Percentiles rank a stretch among this genome's conserved stretches.
phyloP scores from a whole-genome alignment of 2,329 filamentous ascomycete species.

The Fusarium decemcellulare region DNA sequence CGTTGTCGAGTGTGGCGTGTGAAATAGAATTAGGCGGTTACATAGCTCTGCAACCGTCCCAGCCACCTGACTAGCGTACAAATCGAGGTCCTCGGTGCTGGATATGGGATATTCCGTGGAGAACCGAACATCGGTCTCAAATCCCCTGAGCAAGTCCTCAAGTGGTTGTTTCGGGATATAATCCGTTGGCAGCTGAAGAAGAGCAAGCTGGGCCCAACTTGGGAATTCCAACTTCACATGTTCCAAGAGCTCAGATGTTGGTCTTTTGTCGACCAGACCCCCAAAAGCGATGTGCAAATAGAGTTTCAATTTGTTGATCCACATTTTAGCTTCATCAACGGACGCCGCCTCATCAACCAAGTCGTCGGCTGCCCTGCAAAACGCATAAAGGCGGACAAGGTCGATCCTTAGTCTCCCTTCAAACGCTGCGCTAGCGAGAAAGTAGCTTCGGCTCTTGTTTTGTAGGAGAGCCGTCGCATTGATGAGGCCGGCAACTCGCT shows the following conservation, averaged over 20 bases:
- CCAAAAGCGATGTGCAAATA: slow-evolving; percentile 66
- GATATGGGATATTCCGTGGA: slow-evolving; percentile 66
- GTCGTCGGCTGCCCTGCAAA: slow-evolving; percentile 81
- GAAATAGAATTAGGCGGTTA: slow-evolving; percentile 75
- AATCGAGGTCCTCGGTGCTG: slow-evolving; percentile 69
- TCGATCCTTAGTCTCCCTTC: slow-evolving; percentile 77
- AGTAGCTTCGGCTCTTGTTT: slow-evolving; percentile 80
- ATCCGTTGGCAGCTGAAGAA: slow-evolving; percentile 70
- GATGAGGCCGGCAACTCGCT: slow-evolving; percentile 69
- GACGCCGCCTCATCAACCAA: slow-evolving; percentile 76
- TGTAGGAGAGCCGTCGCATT: slow-evolving; percentile 71
- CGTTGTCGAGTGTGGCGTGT: slow-evolving; percentile 54
- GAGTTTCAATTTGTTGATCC: slow-evolving; percentile 70
- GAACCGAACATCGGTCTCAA: slow-evolving; percentile 77
- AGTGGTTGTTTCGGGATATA: slow-evolving; percentile 72
- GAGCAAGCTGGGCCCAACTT: slow-evolving; percentile 63
- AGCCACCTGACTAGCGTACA: slow-evolving; percentile 78
- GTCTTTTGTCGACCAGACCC: not conserved
- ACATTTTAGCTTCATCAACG: slow-evolving; percentile 65
- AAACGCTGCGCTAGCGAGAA: slow-evolving; percentile 79
- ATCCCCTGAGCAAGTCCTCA: slow-evolving; percentile 75
- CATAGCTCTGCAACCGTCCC: slow-evolving; percentile 80
- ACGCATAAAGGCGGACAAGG: slow-evolving; percentile 78
- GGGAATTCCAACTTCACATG: slow-evolving; percentile 68
- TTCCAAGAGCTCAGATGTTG: slow-evolving; percentile 20